Percentiles rank a stretch among this genome's conserved stretches.
These are phyloP conservation scores for Penicillium coprophilum DNA, from an alignment of 495 filamentous ascomycete species.

Conservation along the genomic window DNA sequence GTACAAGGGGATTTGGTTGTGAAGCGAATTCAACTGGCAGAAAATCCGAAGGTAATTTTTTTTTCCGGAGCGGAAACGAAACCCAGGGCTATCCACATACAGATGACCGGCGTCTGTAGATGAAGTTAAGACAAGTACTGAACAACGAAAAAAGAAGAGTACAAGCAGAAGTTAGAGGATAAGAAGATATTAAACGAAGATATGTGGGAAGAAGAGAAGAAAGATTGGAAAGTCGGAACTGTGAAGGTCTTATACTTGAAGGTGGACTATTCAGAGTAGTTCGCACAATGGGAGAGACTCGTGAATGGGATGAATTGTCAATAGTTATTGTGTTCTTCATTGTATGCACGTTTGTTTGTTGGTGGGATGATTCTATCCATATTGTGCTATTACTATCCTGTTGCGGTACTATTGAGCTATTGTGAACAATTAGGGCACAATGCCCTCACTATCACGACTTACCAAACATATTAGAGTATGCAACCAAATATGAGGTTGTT, in stretches of 20 bases:
- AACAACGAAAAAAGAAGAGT: neutral
- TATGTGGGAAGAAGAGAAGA: neutral
- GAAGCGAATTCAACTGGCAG: conserved; percentile 23
- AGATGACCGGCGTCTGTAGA: neutral
- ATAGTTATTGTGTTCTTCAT: neutral
- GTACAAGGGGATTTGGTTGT: conserved; percentile 4
- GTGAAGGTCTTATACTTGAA: neutral
- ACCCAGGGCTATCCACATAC: conserved; percentile 11
- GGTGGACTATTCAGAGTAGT: neutral
- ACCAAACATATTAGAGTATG: neutral
- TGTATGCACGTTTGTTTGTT: neutral
- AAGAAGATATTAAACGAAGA: neutral
- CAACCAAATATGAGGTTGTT: neutral
- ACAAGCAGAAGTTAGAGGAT: neutral
- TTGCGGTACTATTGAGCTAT: neutral
- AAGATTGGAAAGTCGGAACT: neutral
- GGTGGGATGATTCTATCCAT: neutral
- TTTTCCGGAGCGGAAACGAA: conserved; percentile 20
- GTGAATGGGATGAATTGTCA: neutral
- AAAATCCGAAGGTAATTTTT: conserved; percentile 20
- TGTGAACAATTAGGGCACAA: neutral
- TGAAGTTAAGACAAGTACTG: neutral
- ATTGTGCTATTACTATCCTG: neutral
- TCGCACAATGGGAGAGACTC: neutral
- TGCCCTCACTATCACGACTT: neutral